phyloP scores from a whole-genome alignment of 805 yeast genomes.

The Starmerella roubikii region DNA sequence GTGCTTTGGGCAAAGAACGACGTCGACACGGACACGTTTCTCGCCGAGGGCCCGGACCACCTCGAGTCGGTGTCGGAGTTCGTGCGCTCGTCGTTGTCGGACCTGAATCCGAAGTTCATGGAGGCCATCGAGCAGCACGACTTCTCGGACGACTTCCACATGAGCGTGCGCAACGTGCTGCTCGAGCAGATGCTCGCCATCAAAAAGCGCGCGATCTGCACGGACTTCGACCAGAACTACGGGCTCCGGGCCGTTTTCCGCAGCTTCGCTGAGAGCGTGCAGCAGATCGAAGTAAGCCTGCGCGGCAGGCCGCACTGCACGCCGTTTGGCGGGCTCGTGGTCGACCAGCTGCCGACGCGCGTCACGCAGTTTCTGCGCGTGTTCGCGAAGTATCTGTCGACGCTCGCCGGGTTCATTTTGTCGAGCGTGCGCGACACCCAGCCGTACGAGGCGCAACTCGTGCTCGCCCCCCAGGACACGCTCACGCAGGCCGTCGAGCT shows the following conservation, averaged over 20 bases:
- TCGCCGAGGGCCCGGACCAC: slow-evolving; percentile 4
- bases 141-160: slow-evolving; percentile 7
- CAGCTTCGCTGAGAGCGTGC: slow-evolving; percentile 8
- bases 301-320: slow-evolving; percentile 17
- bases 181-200: slow-evolving; percentile 15
- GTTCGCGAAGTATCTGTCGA: slow-evolving; percentile 14
- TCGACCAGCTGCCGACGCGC: slow-evolving; percentile 31
- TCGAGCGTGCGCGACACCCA: slow-evolving; percentile 9
- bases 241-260: slow-evolving; percentile 10
- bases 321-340: slow-evolving; percentile 32
- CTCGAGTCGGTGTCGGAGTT: slow-evolving; percentile 1
- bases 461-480: slow-evolving; percentile 2
- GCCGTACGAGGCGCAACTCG: not conserved
- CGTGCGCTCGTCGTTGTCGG: slow-evolving; percentile 1
- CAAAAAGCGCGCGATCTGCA: slow-evolving; percentile 1
- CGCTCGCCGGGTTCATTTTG: slow-evolving; percentile 13
- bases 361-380: slow-evolving; percentile 17
- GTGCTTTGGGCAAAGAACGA: slow-evolving; percentile 43
- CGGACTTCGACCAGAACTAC: slow-evolving; percentile 4
- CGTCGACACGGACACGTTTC: slow-evolving; percentile 4
- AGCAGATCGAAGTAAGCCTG: slow-evolving; percentile 16
- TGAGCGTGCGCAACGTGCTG: slow-evolving; percentile 10
- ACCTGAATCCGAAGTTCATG: slow-evolving; percentile 5
- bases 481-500: slow-evolving; percentile 8
- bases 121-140: slow-evolving; percentile 9